phyloP scores from a whole-genome alignment of 2,329 filamentous ascomycete genomes.

The Juglanconis juglandina region DNA sequence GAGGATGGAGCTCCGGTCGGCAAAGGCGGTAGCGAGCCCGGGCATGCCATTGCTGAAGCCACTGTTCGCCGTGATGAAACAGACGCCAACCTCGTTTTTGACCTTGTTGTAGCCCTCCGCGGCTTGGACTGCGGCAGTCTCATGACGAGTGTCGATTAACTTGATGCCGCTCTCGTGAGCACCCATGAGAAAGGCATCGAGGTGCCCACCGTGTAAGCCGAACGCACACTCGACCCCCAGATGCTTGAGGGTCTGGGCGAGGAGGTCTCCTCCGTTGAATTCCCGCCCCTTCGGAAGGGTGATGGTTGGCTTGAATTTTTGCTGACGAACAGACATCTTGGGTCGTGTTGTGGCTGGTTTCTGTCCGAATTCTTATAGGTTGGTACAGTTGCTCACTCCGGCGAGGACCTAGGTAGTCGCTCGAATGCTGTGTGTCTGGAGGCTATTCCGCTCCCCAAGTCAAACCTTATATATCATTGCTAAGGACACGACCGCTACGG shows the following conservation, averaged over 20 bases:
- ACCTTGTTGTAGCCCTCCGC: slow-evolving; percentile 44
- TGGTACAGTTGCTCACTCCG: too few relatives aligned
- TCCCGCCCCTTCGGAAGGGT: slow-evolving; percentile 25
- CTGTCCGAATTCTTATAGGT: neutral
- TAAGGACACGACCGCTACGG: neutral
- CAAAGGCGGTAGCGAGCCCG: slow-evolving; percentile 42
- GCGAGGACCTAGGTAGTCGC: too few relatives aligned
- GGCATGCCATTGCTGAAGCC: slow-evolving; percentile 44
- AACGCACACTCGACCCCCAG: slow-evolving; percentile 42
- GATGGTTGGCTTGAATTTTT: neutral
- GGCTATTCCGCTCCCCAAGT: too few relatives aligned
- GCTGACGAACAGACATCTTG: neutral
- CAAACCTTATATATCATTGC: neutral
- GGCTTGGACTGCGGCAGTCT: slow-evolving; percentile 45
- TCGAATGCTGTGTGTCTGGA: too few relatives aligned
- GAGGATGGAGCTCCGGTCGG: slow-evolving; percentile 41
- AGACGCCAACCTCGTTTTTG: slow-evolving; percentile 40
- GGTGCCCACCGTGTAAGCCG: slow-evolving; percentile 44
- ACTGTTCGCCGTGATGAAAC: slow-evolving; percentile 46
- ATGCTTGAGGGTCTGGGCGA: slow-evolving; percentile 40
- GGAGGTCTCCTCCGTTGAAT: slow-evolving; percentile 41
- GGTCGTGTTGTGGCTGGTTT: neutral
- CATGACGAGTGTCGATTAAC: slow-evolving; percentile 43
- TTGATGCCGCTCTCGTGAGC: slow-evolving; percentile 36
- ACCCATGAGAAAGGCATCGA: slow-evolving; percentile 45